These are phyloP conservation scores for Rhexocercosporidium sp. DNA, from an alignment of 2,329 filamentous ascomycete species.

Conservation along the genomic window DNA sequence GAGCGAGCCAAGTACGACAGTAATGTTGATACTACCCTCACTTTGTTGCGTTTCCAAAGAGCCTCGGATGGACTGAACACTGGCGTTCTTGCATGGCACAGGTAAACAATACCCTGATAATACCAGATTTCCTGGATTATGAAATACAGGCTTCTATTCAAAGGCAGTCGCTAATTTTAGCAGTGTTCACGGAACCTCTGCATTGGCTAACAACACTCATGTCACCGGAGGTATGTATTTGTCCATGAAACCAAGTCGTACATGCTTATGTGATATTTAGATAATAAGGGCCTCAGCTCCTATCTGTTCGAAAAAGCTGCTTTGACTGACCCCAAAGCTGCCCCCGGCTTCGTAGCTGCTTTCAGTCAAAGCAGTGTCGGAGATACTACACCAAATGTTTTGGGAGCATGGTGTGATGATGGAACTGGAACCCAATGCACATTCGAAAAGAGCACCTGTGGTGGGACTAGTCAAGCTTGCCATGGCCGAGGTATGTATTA, in stretches of 20 bases:
- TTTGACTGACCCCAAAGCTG: conserved; percentile 57
- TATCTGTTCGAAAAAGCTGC: conserved; percentile 80
- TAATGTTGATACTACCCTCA: conserved; percentile 75
- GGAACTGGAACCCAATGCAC: conserved; percentile 74
- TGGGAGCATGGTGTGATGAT: conserved; percentile 89
- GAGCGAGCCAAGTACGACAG: conserved; percentile 72
- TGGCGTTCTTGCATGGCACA: conserved; percentile 83
- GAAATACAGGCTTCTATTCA: neutral
- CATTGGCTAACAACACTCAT: conserved; percentile 89
- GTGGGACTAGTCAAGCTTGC: conserved; percentile 68
- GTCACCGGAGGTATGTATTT: conserved; percentile 63
- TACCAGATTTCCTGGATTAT: neutral
- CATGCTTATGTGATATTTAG: conserved; percentile 43
- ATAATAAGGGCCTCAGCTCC: conserved; percentile 94
- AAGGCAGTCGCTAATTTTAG: conserved; percentile 6
- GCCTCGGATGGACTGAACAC: conserved; percentile 75
- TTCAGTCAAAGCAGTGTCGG: conserved; percentile 93
- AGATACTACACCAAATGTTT: conserved; percentile 85
- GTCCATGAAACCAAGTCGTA: no score
- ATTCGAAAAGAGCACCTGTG: conserved; percentile 83
- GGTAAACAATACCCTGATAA: conserved; percentile 42
- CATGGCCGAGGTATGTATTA: conserved; percentile 62
- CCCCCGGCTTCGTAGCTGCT: conserved; percentile 78
- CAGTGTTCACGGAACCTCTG: conserved; percentile 85
- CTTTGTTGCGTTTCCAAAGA: conserved; percentile 77